Conservation (phyloP, 768 basidiomycete genomes). For the Calocera cornea region DNA sequence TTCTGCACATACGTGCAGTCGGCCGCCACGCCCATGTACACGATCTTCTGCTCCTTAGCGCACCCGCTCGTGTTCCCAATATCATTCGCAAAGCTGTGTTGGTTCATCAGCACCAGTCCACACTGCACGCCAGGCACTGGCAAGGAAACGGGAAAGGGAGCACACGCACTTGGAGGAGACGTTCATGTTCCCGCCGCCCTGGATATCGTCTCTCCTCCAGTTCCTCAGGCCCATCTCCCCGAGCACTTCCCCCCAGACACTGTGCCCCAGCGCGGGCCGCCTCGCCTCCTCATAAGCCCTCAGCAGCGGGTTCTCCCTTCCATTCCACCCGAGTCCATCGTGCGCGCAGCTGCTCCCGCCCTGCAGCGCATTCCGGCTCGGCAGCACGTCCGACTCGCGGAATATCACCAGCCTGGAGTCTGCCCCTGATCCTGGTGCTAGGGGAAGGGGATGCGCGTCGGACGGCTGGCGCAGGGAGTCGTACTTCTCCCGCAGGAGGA, state of each 20-base stretch:
- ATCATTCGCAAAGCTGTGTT: slow-evolving; percentile 43
- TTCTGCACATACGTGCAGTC: slow-evolving; percentile 64
- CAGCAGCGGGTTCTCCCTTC: slow-evolving; percentile 41
- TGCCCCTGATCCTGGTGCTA: slow-evolving; percentile 32
- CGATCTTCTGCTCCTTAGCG: slow-evolving; percentile 55
- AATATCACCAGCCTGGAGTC: slow-evolving; percentile 54
- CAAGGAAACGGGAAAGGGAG: background rate
- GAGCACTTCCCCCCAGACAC: background rate
- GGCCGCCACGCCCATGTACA: slow-evolving; percentile 76
- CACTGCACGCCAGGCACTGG: too few species aligned
- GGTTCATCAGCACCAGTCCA: background rate
- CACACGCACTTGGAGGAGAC: slow-evolving; percentile 41
- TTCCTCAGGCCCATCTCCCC: background rate
- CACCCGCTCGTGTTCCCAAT: slow-evolving; percentile 65
- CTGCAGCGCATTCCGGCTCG: slow-evolving; percentile 4
- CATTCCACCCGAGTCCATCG: slow-evolving; percentile 56
- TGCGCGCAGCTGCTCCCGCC: slow-evolving; percentile 45
- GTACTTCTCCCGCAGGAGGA: slow-evolving; percentile 59
- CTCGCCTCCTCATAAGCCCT: slow-evolving; percentile 4
- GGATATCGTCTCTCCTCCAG: background rate
- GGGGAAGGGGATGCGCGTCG: slow-evolving; percentile 37
- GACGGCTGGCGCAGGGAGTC: slow-evolving; percentile 42
- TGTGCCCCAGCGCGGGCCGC: background rate
- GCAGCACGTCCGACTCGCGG: slow-evolving; percentile 51
- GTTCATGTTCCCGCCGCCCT: slow-evolving; percentile 25